Percentiles rank a stretch among this genome's conserved stretches.
These are phyloP conservation scores for Saccharomycopsis sp. DNA, from an alignment of 805 yeast genomes.

Conservation along the genomic window DNA sequence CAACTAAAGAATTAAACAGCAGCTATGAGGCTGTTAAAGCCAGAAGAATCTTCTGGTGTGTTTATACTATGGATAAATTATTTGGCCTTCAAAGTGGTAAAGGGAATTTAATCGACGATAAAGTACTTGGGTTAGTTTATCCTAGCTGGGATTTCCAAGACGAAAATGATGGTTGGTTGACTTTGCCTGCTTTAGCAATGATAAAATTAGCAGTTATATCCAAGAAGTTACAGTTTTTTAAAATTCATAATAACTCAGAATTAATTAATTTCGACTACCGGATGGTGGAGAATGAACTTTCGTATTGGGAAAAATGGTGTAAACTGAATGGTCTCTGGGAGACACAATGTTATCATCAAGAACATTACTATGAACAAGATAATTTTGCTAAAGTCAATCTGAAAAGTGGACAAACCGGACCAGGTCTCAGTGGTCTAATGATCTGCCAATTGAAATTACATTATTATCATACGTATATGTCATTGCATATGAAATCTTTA, in stretches of 20 bases:
- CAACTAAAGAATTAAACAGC: conserved; percentile 22
- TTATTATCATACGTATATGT: conserved; percentile 24
- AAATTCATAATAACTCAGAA: neutral
- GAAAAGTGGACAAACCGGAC: neutral
- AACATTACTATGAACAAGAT: neutral
- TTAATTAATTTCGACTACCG: conserved; percentile 6
- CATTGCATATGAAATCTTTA: conserved; percentile 26
- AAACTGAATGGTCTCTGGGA: conserved; percentile 3
- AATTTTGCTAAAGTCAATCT: neutral
- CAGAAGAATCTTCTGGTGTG: conserved; percentile 47
- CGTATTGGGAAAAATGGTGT: conserved; percentile 20
- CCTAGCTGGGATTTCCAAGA: conserved; percentile 29
- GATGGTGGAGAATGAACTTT: conserved; percentile 21
- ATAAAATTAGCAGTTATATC: conserved; percentile 37
- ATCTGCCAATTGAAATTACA: conserved; percentile 2
- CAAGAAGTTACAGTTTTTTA: conserved; percentile 31
- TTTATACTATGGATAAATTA: conserved; percentile 47
- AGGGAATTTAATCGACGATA: conserved; percentile 33
- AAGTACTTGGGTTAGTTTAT: conserved; percentile 31
- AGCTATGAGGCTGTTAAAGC: conserved; percentile 39
- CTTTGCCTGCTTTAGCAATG: conserved; percentile 40
- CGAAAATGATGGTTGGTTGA: conserved; percentile 42
- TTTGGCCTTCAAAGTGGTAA: conserved; percentile 46
- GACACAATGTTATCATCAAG: neutral
- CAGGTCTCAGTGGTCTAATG: neutral